Evolutionary conservation across 2,329 filamentous ascomycete genomes (phyloP), one percentile per base, ranked within the genome.

Genomic region (Fusarium penzigii): DNA sequence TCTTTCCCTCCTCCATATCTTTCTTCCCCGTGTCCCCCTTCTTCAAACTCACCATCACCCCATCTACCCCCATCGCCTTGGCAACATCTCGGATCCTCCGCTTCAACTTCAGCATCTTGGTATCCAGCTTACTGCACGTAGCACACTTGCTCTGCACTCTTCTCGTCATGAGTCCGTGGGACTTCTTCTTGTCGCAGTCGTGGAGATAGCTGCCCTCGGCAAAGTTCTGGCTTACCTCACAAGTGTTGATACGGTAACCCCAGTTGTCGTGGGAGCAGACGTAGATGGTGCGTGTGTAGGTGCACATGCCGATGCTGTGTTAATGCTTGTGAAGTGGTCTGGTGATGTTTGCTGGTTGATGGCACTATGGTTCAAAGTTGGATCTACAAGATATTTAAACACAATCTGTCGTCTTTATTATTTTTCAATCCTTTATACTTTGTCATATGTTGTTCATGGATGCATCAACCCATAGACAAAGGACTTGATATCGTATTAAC

Each of bases 251-350:
- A 17, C 61, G 54, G 13, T 55, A 52, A 32, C 68, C 64, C 68
- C 64, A 68, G 29, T 49, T 32, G 29, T 58, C 45, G 52, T 70
- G 67, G 6, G 42, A 17, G 60, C 68, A 70, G 29, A 29, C 29
- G 46, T 65, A 70, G 34, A 66, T 29, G 32, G 56, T 56, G 32
- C 59, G 61, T 8, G 53, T 39, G 57, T 68, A 67, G 11, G 46
- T 54, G 46, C 69, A 70, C 70, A 72, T n/a, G n/a, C n/a, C n/a
- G n/a, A n/a, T n/a, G n/a, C n/a, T 70, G n/a, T 9, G 43, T 29
- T 42, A 9, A 36, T 36, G 32, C 32, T 32, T 36, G 32, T 36
- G 10, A 14, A 36, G 20, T 25, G 20, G 32, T 36, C 32, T 36
- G 32, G 13, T 36, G 32, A 11, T 25, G 32, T 14, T 36, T 36